phyloP scores from a whole-genome alignment of 768 basidiomycete species.

The Pholiota microspora region DNA sequence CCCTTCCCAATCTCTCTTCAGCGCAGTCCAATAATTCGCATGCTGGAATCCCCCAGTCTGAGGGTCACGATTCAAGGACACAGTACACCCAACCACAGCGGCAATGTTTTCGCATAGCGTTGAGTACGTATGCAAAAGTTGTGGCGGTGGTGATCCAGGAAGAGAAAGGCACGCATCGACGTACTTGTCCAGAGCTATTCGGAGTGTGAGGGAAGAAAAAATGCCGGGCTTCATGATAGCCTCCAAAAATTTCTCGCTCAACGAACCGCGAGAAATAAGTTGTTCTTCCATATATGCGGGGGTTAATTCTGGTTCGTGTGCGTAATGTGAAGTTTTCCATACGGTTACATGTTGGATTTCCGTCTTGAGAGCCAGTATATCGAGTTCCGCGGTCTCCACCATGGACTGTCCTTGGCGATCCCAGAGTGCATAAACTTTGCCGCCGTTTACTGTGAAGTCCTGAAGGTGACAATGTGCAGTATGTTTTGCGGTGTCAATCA shows the following conservation, averaged over 20 bases:
- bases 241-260: conserved; percentile 77
- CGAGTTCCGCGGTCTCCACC: conserved; percentile 55
- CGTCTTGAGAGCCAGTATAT: conserved; percentile 36
- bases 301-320: conserved; percentile 73
- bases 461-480: conserved; percentile 73
- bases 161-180: conserved; percentile 66
- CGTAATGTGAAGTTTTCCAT: conserved; percentile 61
- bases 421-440: conserved; percentile 71
- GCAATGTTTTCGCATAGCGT: conserved; percentile 75
- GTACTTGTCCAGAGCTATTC: conserved; percentile 82
- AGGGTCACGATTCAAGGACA: conserved; percentile 67
- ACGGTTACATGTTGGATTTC: conserved; percentile 25
- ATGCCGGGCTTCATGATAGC: conserved; percentile 85
- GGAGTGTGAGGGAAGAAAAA: conserved; percentile 81
- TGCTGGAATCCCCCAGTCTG: conserved; percentile 80
- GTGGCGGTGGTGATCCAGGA: conserved; percentile 53
- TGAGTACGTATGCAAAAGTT: conserved; percentile 60
- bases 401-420: conserved; percentile 76
- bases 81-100: conserved; percentile 83
- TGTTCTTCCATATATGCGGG: conserved; percentile 88
- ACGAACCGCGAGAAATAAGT: conserved; percentile 65
- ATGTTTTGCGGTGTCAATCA: conserved; percentile 55
- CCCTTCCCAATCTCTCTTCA: conserved; percentile 95
- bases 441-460: conserved; percentile 64
- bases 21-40: conserved; percentile 76